Evolutionary conservation across 352 stramenopile genomes (phyloP).

Genomic region (Phytophthora pluvialis): DNA sequence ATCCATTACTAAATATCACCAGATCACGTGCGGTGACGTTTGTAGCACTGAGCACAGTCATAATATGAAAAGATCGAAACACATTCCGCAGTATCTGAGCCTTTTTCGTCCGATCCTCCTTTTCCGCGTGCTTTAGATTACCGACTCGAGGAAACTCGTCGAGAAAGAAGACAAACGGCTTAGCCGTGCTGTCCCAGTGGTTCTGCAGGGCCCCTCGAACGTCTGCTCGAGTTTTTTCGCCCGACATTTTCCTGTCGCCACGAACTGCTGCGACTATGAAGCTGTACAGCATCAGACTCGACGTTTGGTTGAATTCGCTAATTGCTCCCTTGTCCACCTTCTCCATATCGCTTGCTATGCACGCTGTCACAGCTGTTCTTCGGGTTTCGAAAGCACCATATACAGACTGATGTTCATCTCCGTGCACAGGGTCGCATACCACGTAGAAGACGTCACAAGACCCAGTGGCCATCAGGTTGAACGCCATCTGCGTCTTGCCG

Average conservation of each 20-base stretch:
- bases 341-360: neutral
- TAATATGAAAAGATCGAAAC: conserved; percentile 4
- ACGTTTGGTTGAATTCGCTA: too few relatives aligned
- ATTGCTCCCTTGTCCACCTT: too few relatives aligned
- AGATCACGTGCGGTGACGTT: conserved; percentile 2
- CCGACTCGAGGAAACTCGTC: neutral
- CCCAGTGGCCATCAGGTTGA: conserved; percentile 17
- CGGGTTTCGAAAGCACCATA: too few relatives aligned
- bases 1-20: neutral
- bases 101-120: too few relatives aligned
- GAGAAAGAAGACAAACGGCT: conserved; percentile 3
- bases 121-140: neutral
- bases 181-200: too few relatives aligned
- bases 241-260: neutral
- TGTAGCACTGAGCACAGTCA: conserved; percentile 1
- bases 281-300: neutral
- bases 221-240: neutral
- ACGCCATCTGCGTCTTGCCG: conserved; percentile 20
- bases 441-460: conserved; percentile 16
- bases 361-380: neutral
- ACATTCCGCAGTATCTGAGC: conserved; percentile 4
- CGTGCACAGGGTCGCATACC: too few relatives aligned
- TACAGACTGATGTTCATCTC: too few relatives aligned
- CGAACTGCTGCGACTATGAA: neutral
- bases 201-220: too few relatives aligned